Percentiles rank a stretch among this genome's conserved stretches.
These are phyloP conservation scores for Macrotyloma uniflorum DNA, from an alignment of 306 rosid species.

Conservation along the genomic window DNA sequence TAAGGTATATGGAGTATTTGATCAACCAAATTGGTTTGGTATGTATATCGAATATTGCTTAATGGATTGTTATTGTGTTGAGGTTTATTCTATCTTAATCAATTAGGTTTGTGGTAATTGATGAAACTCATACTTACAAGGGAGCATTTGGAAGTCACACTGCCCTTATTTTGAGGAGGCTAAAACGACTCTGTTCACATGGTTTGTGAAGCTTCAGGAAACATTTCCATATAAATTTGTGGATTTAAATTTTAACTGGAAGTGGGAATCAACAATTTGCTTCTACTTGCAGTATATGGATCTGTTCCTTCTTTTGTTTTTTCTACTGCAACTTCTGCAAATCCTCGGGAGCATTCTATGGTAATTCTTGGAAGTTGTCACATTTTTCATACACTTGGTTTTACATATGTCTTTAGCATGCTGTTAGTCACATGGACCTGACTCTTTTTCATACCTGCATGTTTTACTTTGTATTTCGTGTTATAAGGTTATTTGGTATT, in stretches of 20 bases:
- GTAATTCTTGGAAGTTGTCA: slow-evolving; percentile 44
- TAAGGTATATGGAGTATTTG: slow-evolving; percentile 55
- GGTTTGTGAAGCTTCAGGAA: slow-evolving; percentile 52
- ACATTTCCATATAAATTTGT: slow-evolving; percentile 28
- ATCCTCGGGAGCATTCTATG: slow-evolving; percentile 87
- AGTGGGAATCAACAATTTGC: slow-evolving; percentile 27
- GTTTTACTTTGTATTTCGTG: slow-evolving; percentile 10
- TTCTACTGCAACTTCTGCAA: slow-evolving; percentile 94
- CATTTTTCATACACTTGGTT: slow-evolving; percentile 18
- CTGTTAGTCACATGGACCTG: slow-evolving; percentile 9
- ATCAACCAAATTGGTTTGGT: slow-evolving; percentile 24
- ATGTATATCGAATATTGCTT: slow-evolving; percentile 33
- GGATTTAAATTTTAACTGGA: slow-evolving; percentile 31
- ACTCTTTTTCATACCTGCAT: background rate
- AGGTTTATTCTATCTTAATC: slow-evolving; percentile 35
- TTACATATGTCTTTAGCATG: background rate
- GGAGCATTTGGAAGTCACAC: slow-evolving; percentile 99
- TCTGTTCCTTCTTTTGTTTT: slow-evolving; percentile 87
- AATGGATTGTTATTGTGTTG: slow-evolving; percentile 11
- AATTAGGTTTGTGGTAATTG: slow-evolving; percentile 80
- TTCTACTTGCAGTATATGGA: slow-evolving; percentile 81
- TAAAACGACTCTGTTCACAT: slow-evolving; percentile 77
- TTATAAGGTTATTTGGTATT: slow-evolving; percentile 14
- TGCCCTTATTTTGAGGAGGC: slow-evolving; percentile 81
- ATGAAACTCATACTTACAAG: slow-evolving; percentile 90